Evolutionary conservation across 2,329 filamentous ascomycete genomes (phyloP).

Genomic region (Lojkania enalia): DNA sequence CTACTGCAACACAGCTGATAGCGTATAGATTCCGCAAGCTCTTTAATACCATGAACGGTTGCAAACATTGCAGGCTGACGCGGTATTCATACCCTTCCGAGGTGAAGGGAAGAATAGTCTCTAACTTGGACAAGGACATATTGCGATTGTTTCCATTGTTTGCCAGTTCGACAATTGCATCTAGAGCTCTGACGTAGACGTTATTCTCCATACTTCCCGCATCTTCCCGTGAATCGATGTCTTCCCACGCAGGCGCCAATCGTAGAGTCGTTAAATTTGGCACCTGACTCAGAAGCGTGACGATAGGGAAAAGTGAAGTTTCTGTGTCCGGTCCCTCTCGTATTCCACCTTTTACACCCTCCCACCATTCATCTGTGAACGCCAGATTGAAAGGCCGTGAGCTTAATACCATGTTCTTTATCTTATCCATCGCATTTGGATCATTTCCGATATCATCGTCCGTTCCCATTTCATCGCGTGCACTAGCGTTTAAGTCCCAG

Average conservation of each 20-base stretch:
- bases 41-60: conserved; percentile 31
- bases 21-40: conserved; percentile 35
- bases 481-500: conserved; percentile 27
- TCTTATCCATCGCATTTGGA: not conserved
- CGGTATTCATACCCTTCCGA: conserved; percentile 34
- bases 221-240: conserved; percentile 12
- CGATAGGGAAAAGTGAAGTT: conserved; percentile 23
- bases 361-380: not conserved
- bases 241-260: conserved; percentile 28
- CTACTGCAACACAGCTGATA: conserved; percentile 35
- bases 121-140: conserved; percentile 26
- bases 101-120: conserved; percentile 36
- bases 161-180: conserved; percentile 13
- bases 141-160: conserved; percentile 14
- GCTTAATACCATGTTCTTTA: not conserved
- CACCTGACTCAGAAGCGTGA: conserved; percentile 31
- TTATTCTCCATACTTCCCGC: conserved; percentile 1
- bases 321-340: conserved; percentile 16
- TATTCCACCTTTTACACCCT: conserved; percentile 10
- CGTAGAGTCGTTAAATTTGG: conserved; percentile 37
- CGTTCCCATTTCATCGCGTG: not conserved
- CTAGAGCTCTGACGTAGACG: not conserved
- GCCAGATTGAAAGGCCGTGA: not conserved
- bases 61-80: conserved; percentile 31
- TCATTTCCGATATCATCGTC: not conserved